A percentile compares a stretch with the other conserved stretches of the same genome.
Conservation (phyloP, 495 filamentous ascomycete genomes). For the Penicillium bovifimosum region DNA sequence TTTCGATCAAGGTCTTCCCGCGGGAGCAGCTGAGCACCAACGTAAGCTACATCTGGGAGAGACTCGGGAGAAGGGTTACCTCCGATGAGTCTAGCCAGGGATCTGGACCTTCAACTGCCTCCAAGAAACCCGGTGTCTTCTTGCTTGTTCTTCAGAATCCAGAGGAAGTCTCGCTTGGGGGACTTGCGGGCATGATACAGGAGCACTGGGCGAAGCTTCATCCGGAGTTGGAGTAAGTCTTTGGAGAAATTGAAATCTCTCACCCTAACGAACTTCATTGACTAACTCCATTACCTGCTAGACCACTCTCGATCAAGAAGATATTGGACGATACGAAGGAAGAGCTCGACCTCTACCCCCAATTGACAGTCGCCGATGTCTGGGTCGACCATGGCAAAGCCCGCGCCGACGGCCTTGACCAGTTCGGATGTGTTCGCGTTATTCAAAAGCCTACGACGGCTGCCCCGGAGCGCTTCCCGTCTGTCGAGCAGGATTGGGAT, state of each 20-base stretch:
- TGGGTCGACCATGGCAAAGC: conserved; percentile 37
- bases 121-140: conserved; percentile 25
- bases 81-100: conserved; percentile 7
- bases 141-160: conserved; percentile 27
- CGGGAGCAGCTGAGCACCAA: conserved; percentile 16
- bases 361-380: conserved; percentile 35
- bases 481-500: conserved; percentile 34
- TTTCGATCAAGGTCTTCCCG: conserved; percentile 34
- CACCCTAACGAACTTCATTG: background rate
- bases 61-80: background rate
- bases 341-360: conserved; percentile 26
- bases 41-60: background rate
- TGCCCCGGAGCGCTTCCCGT: conserved; percentile 25
- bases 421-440: conserved; percentile 31
- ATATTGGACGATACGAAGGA: conserved; percentile 34
- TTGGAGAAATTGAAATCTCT: background rate
- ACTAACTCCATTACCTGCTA: conserved; percentile 11
- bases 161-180: conserved; percentile 28
- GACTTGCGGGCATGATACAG: conserved; percentile 29
- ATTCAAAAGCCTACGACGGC: conserved; percentile 24
- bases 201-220: conserved; percentile 33
- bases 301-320: conserved; percentile 36
- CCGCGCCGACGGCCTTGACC: conserved; percentile 30
- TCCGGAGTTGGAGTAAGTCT: conserved; percentile 30
- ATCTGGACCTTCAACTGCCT: background rate